Evolutionary conservation across 805 yeast species (phyloP), one percentile per base, ranked within the genome.

Genomic region (Wickerhamiella kazuoi): DNA sequence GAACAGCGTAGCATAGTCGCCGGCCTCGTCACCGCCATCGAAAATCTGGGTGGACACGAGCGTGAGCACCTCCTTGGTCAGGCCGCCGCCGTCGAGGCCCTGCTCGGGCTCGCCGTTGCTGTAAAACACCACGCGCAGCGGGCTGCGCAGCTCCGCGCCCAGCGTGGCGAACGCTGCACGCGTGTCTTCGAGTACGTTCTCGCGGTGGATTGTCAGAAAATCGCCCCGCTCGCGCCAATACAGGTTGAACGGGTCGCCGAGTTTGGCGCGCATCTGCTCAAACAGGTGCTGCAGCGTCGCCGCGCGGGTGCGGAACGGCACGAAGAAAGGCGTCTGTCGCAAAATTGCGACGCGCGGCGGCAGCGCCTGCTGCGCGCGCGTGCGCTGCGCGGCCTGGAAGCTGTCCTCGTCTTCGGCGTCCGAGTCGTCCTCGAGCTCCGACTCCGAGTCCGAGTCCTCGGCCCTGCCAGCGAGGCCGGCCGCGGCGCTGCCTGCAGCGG

Each of bases 71-170:
- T 87, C 98, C 54, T 87, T 86, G 0, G 96, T 86, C 19, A 87
- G 63, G 1, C 98, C 98, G 11, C 97, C 98, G 6, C 98, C 98
- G 56, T 87, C 98, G 33, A 87, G 78, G 1, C 98, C 98, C 0
- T 76, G 83, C 54, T 87, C 97, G 28, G 63, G 69, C 14, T 61
- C 62, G 2, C 86, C 93, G 58, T 78, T 70, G 50, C 81, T 79
- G 29, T 63, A 62, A 52, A 90, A 84, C 14, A 67, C 67, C 2
- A 90, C 83, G 1, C 69, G 61, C 8, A 86, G 55, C 28, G 63
- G 65, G 7, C 66, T 52, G 49, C 79, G 83, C 54, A 86, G 69
- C 3, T 60, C 59, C 1, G 62, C 50, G 0, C 84, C 82, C 8
- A 67, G 48, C 2, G 61, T 57, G 24, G 69, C 67, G 50, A 78